Base-by-base conservation (phyloP, 2,329 filamentous ascomycete genomes). In the Alternaria brassicae region DNA sequence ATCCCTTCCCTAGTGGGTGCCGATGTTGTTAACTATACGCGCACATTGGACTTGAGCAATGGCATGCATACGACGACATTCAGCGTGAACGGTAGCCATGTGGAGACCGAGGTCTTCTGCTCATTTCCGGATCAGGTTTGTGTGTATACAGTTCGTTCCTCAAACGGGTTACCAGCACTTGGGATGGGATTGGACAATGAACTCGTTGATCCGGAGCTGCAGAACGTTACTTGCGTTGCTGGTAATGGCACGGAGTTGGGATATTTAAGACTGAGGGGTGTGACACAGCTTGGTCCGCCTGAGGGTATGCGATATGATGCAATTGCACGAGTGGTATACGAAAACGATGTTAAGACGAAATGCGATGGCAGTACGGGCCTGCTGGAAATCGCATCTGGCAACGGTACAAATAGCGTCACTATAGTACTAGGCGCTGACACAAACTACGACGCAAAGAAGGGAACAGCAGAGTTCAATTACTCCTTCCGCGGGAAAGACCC, bases 401-500 rank as follows among this genome's bases (percentile, higher is more conserved):
- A 50, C 12, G 41, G 62, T 4, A 63, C 73, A 6, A 71, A 59
- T 2, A 68, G 63, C 9, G 40, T 80, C 9, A 75, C 76, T 7
- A 62, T 86, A 6, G 73, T 85, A 0, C 67, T 85, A 15, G 78
- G 79, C 1, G 77, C 77, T 3, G 76, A 68, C 2, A 85, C 83
- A 1, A 78, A 86, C 57, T 87, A 83, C 53, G 82, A 86, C 47
- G 73, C 81, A 53, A 81, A 74, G 3, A 81, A 82, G 32, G 84
- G 85, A 1, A 83, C 80, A 45, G 71, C 76, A 0, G 75, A 74
- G 15, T 67, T 66, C 56, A 67, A 73, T 10, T 86, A 80, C 67
- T 82, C 81, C 0, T 87, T 85, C 70, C 78, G 75, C 34, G 83
- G 84, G 2, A 69, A 69, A 1, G 81, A 85, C 56, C 84, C 84